Base-by-base conservation (phyloP, 164 flowering plant genomes). In the Annona cherimola region DNA sequence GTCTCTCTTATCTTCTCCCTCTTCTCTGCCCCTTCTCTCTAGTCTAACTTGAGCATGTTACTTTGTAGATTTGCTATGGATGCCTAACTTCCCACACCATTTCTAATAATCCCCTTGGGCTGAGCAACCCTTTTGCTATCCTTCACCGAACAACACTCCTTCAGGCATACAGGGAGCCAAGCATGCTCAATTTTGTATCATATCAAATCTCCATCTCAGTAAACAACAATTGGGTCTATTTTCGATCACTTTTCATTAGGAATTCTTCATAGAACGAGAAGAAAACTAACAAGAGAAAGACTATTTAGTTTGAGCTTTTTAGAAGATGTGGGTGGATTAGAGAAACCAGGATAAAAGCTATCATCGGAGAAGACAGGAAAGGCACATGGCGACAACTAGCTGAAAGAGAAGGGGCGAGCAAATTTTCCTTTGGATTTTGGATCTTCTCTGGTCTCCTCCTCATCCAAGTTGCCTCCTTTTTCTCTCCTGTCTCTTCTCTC, bases 81-180 rank as follows among this genome's bases (percentile, higher is more conserved):
- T 39, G 84, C 86, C 44, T 87, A 84, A 81, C 61, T 86, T 76
- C 80, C 81, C 16, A 16, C 64, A 26, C 85, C 93, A 42, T 86
- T 79, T 78, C 86, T 71, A 78, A 84, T 76, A 86, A 85, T 77
- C 73, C 45, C 61, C 87, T 26, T 6, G 12, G 64, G 64, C 26
- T 19, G n/a, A 57, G 61, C 61, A 16, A 16, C 61, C 8, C 88
- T 69, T 79, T 86, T 79, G 35, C 35, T 26, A 26, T 81, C 81
- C 78, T 85, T 76, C 85, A 75, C 82, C 76, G 60, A 84, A 83
- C 80, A 61, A 61, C 64, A 77, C 87, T 84, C 85, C 93, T 88
- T 90, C 91, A 85, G 93, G 98, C 90, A 91, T 93, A 86, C 97
- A 91, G 97, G 98, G 98, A 91, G 97, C 98, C 98, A 93, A 97